Evolutionary conservation across 768 basidiomycete genomes (phyloP).

Genomic region (Roridomyces roridus): DNA sequence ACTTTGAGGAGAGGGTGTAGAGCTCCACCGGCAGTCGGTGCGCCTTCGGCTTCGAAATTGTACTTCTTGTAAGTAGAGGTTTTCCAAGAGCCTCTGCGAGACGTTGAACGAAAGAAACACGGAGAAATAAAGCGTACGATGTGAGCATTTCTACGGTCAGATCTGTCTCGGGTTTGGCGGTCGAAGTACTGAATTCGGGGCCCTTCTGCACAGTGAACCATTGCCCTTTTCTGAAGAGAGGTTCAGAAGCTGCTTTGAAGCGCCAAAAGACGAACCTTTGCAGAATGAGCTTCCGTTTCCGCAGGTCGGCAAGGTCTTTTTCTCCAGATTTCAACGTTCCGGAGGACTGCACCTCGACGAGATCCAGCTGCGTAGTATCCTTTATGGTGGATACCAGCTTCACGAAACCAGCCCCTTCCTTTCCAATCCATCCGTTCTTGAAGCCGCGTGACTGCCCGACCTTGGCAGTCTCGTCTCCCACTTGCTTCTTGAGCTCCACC

Average conservation of each 20-base stretch:
- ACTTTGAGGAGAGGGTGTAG: constrained; percentile 97
- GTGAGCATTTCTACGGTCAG: constrained; percentile 94
- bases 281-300: constrained; percentile 87
- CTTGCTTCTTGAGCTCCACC: constrained; percentile 69
- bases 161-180: constrained; percentile 94
- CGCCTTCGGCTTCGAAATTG: constrained; percentile 97
- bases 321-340: constrained; percentile 80
- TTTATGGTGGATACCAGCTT: constrained; percentile 76
- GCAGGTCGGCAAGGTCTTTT: constrained; percentile 82
- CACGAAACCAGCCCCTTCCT: constrained; percentile 87
- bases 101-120: constrained; percentile 12
- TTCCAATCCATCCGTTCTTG: constrained; percentile 96
- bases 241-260: constrained; percentile 9
- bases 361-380: constrained; percentile 78
- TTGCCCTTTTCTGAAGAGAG: constrained; percentile 80
- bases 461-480: constrained; percentile 91
- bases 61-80: constrained; percentile 94
- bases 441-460: constrained; percentile 95
- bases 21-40: constrained; percentile 88
- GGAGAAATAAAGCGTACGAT: constrained; percentile 61
- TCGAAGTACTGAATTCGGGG: constrained; percentile 84
- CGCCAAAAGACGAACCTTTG: constrained; percentile 61
- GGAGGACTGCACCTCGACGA: constrained; percentile 74
- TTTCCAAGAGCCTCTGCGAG: constrained; percentile 89
- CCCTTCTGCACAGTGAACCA: constrained; percentile 94